Evolutionary conservation across 257 asterid genomes (phyloP).

Genomic region (Solanum verrucosum): DNA sequence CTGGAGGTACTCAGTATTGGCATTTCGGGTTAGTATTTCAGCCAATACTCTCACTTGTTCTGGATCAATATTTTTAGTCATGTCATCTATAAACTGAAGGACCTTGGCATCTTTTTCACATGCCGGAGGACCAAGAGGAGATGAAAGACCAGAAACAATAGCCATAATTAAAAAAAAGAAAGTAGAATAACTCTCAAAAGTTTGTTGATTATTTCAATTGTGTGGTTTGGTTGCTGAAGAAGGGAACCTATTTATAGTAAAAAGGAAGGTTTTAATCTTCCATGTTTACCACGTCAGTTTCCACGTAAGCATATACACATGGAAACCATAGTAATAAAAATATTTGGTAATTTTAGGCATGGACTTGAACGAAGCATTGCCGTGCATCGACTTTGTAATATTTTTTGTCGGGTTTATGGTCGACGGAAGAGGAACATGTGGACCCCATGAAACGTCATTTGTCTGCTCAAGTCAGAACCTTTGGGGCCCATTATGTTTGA

Average conservation of each 20-base stretch:
- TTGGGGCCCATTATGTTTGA: constrained; percentile 6
- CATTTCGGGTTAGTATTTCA: constrained; percentile 53
- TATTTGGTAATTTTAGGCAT: not conserved
- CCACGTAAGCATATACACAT: not conserved
- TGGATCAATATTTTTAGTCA: constrained; percentile 35
- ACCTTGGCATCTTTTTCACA: constrained; percentile 45
- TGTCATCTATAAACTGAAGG: constrained; percentile 56
- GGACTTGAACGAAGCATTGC: constrained; percentile 12
- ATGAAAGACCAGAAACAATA: constrained; percentile 21
- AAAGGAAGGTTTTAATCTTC: not conserved
- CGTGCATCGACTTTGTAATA: constrained; percentile 9
- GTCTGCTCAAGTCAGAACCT: not conserved
- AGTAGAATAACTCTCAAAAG: not conserved
- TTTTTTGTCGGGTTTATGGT: not conserved
- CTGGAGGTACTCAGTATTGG: constrained; percentile 47
- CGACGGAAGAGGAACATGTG: not conserved
- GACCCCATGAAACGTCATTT: not conserved
- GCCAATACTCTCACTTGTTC: constrained; percentile 52
- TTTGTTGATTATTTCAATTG: not conserved
- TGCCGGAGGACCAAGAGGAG: constrained; percentile 28
- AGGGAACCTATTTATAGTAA: constrained; percentile 9
- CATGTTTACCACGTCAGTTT: not conserved
- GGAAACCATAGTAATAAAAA: not conserved
- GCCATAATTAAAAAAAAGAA: constrained; percentile 16
- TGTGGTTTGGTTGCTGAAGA: not conserved